phyloP scores from a whole-genome alignment of 2,329 filamentous ascomycete genomes.

The Colletotrichum sp. region DNA sequence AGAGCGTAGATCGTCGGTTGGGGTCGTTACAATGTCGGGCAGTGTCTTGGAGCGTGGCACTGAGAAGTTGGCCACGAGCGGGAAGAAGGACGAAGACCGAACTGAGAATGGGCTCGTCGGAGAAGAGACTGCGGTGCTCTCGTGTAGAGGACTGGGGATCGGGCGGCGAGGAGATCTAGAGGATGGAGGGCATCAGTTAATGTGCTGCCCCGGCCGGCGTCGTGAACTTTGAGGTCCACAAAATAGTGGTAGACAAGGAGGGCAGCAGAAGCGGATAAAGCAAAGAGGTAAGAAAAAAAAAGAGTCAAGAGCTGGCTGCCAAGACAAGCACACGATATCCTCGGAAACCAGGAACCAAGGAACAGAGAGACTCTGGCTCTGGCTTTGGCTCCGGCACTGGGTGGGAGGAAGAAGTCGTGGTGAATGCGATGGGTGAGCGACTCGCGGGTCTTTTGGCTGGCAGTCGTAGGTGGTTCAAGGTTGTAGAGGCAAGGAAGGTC shows the following conservation, averaged over 20 bases:
- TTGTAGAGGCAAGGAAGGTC: conserved; percentile 4
- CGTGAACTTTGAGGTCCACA: conserved; percentile 28
- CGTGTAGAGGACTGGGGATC: conserved; percentile 54
- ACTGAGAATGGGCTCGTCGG: conserved; percentile 40
- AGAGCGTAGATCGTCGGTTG: conserved; percentile 27
- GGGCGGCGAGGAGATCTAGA: conserved; percentile 52
- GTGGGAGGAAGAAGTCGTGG: neutral
- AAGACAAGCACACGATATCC: conserved; percentile 5
- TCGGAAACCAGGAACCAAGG: neutral
- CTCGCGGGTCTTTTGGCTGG: neutral
- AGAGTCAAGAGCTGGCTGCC: conserved; percentile 22
- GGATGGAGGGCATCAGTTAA: conserved; percentile 26
- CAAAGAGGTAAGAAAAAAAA: neutral
- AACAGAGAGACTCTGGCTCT: neutral
- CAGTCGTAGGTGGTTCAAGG: conserved; percentile 5
- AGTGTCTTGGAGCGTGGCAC: conserved; percentile 28
- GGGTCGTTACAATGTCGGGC: conserved; percentile 36
- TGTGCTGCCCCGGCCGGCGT: conserved; percentile 8
- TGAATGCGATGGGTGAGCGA: neutral
- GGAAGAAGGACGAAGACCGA: conserved; percentile 29
- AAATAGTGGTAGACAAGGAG: conserved; percentile 19
- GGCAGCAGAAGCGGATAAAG: conserved; percentile 10
- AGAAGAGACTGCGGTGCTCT: conserved; percentile 46
- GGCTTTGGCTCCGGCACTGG: neutral
- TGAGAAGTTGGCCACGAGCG: conserved; percentile 26